phyloP scores from a whole-genome alignment of 179 eudicot genomes.

The Heliamphora pulchella region DNA sequence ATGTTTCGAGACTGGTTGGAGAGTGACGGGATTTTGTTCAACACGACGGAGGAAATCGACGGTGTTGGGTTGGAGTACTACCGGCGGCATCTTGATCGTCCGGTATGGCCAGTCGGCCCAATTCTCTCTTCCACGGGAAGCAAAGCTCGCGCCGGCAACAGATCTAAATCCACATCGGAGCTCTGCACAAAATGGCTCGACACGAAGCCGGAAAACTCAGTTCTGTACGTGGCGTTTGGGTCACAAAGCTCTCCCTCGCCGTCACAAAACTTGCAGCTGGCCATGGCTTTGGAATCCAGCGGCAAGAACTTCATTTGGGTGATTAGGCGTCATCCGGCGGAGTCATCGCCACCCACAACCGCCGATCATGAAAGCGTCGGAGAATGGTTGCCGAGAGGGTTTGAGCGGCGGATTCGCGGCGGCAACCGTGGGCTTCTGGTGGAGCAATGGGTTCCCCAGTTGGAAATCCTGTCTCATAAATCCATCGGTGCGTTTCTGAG shows the following conservation, averaged over 20 bases:
- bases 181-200: constrained; percentile 28
- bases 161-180: background rate
- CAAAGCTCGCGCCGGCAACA: background rate
- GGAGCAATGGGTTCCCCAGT: constrained; percentile 39
- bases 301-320: constrained; percentile 37
- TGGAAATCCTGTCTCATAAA: constrained; percentile 32
- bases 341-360: background rate
- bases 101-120: constrained; percentile 17
- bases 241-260: constrained; percentile 27
- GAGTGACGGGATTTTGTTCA: constrained; percentile 14
- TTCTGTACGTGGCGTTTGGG: constrained; percentile 36
- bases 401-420: constrained; percentile 6
- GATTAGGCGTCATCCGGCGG: too few species aligned
- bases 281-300: constrained; percentile 29
- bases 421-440: constrained; percentile 27
- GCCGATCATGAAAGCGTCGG: background rate
- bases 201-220: constrained; percentile 25
- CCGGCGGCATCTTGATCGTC: background rate
- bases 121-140: background rate
- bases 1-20: background rate
- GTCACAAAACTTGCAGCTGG: constrained; percentile 35
- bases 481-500: constrained; percentile 28
- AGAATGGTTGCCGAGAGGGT: constrained; percentile 35
- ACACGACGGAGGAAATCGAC: constrained; percentile 13
- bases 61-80: constrained; percentile 13